Percentiles rank a stretch among this genome's conserved stretches.
phyloP scores from a whole-genome alignment of 192 early-diverging fungal species.

The Allomyces macrogynus region DNA sequence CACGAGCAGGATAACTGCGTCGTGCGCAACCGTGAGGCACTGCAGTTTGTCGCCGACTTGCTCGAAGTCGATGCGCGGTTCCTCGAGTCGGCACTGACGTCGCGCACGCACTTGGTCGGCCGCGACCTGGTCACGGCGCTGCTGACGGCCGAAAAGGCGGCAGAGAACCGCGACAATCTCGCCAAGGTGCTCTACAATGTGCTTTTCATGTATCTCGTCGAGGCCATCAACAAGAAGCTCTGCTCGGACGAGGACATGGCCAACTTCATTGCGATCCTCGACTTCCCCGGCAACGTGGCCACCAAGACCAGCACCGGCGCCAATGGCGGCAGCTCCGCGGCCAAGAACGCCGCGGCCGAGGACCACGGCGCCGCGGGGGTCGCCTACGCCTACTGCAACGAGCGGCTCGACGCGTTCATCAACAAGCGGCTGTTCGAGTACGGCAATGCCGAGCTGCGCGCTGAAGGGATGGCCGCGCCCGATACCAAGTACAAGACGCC shows the following conservation, averaged over 20 bases:
- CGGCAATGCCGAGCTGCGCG: slow-evolving; percentile 7
- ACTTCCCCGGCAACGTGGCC: slow-evolving; percentile 36
- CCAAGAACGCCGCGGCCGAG: neutral
- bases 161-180: slow-evolving; percentile 59
- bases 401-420: slow-evolving; percentile 43
- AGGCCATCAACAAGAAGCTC: slow-evolving; percentile 71
- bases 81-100: slow-evolving; percentile 54
- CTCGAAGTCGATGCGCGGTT: slow-evolving; percentile 57
- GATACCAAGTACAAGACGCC: neutral
- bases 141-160: slow-evolving; percentile 55
- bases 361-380: neutral
- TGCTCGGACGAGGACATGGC: slow-evolving; percentile 41
- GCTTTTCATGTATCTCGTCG: slow-evolving; percentile 74
- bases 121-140: slow-evolving; percentile 76
- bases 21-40: slow-evolving; percentile 52
- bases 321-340: neutral
- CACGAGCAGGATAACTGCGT: slow-evolving; percentile 53
- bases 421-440: slow-evolving; percentile 36
- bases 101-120: slow-evolving; percentile 60
- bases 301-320: slow-evolving; percentile 23
- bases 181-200: slow-evolving; percentile 69
- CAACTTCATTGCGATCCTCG: slow-evolving; percentile 72
- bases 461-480: slow-evolving; percentile 8
- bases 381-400: slow-evolving; percentile 29
- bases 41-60: slow-evolving; percentile 51